Evolutionary conservation across 2,329 filamentous ascomycete genomes (phyloP), one percentile per base, ranked within the genome.

Genomic region (Fusarium armeniacum): DNA sequence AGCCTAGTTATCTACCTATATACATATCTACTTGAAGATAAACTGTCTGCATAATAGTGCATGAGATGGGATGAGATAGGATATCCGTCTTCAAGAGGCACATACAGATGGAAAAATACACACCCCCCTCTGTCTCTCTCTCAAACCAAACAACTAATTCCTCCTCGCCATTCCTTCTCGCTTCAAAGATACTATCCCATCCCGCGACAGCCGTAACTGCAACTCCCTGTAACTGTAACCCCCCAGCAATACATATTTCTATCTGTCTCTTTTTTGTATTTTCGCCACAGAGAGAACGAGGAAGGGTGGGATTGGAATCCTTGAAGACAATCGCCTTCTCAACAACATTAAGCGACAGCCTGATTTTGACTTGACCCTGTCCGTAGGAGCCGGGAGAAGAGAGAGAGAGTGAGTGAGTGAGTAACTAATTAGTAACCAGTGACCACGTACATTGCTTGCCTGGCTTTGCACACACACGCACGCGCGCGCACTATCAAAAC

Each of bases 391-490:
- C 33, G 22, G 53, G 57, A 10, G 9, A 28, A 44, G 12, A 41
- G 20, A 20, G 20, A 20, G 20, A 2, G 20, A 7, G 35, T n/a
- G n/a, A 20, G n/a, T 10, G 40, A 26, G 41, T 40, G n/a, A 20
- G n/a, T 10, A 20, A 26, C 22, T 40, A 20, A 20, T 20, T 3
- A 20, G 20, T 20, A n/a, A 59, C 15, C 26, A 26, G 26, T 20
- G 53, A 47, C 53, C 53, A 60, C 57, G 57, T 49, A 41, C 24
- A 44, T 50, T 50, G 38, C 57, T 22, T 26, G 20, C n/a, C 36
- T 38, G 35, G 16, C 35, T 36, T 36, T 36, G 55, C 30, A 44
- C 32, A 49, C 40, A 46, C 24, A 4, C 11, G 4, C 28, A 20
- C 60, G 24, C 28, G 18, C 22, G 47, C 33, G 47, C 47, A 26